Base-by-base conservation (phyloP, 2,329 filamentous ascomycete species). In the Colletotrichum lindemuthianum region DNA sequence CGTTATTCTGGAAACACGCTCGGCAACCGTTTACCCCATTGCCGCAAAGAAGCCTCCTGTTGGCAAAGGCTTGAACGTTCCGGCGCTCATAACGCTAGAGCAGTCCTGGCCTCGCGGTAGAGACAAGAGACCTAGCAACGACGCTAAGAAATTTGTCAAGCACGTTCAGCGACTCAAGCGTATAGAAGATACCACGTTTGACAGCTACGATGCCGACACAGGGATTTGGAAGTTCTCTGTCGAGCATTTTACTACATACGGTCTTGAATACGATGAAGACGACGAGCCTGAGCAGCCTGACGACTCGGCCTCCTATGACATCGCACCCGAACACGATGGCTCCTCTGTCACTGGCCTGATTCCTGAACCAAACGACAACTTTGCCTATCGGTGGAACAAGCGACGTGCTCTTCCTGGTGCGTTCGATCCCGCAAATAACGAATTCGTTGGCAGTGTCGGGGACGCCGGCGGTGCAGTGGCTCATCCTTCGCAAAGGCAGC, bases 191-290 rank as follows among this genome's bases (percentile, higher is more conserved):
- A 98, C 96, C 0, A 88, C 88, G 4, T 98, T 97, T 71, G 83
- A 94, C 70, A 84, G 85, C 71, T 99, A 97, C 76, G 86, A 96
- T 68, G 82, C 84, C 61, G 84, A 92, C 2, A 93, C 89, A 56
- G 96, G 95, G 56, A 86, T 92, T 50, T 99, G 96, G 96, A 87
- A 87, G 12, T 99, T 99, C 80, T 88, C 84, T 9, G 96, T 99
- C n/a, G 89, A 95, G 72, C 96, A 99, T 77, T 99, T 96, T 76
- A 98, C 95, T 1, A 97, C 93, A 1, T 99, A 99, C 74, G 94
- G 92, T 44, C 84, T 98, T 58, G 91, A 95, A 68, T 92, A 92
- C 44, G 92, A 93, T 48, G 90, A 92, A 34, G 84, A 90, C 50
- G 82, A 82, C 8, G 87, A 87, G 70, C 82, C 83, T 66, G 78